These are phyloP conservation scores for Aspergillus pseudoglaucus DNA, from an alignment of 2,329 filamentous ascomycete species.

Conservation along the genomic window DNA sequence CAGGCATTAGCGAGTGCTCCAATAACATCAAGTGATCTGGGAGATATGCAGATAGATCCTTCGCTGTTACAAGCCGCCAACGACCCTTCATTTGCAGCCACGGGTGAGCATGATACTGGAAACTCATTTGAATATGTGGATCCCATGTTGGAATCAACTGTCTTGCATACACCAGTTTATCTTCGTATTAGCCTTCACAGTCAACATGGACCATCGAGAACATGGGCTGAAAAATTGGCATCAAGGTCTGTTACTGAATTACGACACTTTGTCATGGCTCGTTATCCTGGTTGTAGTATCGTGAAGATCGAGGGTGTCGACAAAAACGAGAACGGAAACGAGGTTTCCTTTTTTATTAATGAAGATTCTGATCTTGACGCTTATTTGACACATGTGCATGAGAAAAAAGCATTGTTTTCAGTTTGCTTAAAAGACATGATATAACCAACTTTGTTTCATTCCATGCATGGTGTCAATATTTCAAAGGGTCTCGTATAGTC, in stretches of 20 bases:
- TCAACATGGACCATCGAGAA: conserved; percentile 38
- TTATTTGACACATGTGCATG: conserved; percentile 61
- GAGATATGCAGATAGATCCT: conserved; percentile 58
- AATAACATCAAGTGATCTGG: conserved; percentile 33
- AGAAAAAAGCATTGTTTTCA: conserved; percentile 49
- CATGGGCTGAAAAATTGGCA: conserved; percentile 61
- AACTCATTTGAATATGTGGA: conserved; percentile 31
- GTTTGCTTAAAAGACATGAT: conserved; percentile 32
- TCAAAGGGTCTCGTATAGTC: no score
- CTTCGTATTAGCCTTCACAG: conserved; percentile 64
- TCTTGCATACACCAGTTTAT: conserved; percentile 53
- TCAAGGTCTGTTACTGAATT: conserved; percentile 56
- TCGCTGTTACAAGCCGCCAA: conserved; percentile 54
- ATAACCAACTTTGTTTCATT: conserved; percentile 10
- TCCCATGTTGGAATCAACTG: conserved; percentile 25
- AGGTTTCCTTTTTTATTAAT: conserved; percentile 60
- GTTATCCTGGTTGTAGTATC: conserved; percentile 55
- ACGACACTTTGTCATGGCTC: conserved; percentile 53
- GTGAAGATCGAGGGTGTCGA: conserved; percentile 61
- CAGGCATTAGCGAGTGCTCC: conserved; percentile 39
- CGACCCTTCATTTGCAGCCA: conserved; percentile 37
- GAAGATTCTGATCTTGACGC: conserved; percentile 65
- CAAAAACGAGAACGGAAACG: conserved; percentile 52
- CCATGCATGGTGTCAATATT: no score
- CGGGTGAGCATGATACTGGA: conserved; percentile 27